Conservation (phyloP, 352 stramenopile genomes). For the Pythium coloratum region DNA sequence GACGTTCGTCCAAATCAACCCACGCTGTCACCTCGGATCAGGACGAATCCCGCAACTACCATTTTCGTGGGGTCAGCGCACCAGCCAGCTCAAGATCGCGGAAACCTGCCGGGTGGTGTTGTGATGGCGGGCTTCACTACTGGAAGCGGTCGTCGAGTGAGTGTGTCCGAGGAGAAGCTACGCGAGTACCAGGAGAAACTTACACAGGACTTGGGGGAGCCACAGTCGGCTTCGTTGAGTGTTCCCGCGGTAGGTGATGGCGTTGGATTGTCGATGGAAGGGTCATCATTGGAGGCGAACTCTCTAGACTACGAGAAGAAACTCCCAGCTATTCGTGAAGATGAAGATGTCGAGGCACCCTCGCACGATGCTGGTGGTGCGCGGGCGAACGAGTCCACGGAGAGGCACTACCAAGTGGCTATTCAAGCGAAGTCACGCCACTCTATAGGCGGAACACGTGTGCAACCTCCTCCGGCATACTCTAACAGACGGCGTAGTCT, state of each 20-base stretch:
- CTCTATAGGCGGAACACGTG: not conserved
- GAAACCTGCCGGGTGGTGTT: not conserved
- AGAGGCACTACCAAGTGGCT: no score
- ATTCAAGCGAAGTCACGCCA: no score
- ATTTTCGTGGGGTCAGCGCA: not conserved
- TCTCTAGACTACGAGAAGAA: not conserved
- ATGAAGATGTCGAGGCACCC: no score
- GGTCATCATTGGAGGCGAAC: no score
- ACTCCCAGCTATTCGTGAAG: not conserved
- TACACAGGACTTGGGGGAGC: not conserved
- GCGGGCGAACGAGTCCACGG: no score
- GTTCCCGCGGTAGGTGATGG: not conserved
- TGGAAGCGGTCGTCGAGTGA: slow-evolving; percentile 10
- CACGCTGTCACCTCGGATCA: no score
- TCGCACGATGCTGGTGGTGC: no score
- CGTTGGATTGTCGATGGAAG: no score
- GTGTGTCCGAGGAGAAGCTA: slow-evolving; percentile 11
- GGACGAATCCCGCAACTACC: no score
- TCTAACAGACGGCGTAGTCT: slow-evolving; percentile 7
- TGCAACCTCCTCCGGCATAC: not conserved
- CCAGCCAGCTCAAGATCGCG: not conserved
- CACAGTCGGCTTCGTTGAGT: not conserved
- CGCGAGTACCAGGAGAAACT: slow-evolving; percentile 18
- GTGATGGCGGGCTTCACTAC: slow-evolving; percentile 12
- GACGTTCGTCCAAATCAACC: no score